Evolutionary conservation across 2,329 filamentous ascomycete species (phyloP), one percentile per base, ranked within the genome.

Genomic region (Sordariomycetes sp.): DNA sequence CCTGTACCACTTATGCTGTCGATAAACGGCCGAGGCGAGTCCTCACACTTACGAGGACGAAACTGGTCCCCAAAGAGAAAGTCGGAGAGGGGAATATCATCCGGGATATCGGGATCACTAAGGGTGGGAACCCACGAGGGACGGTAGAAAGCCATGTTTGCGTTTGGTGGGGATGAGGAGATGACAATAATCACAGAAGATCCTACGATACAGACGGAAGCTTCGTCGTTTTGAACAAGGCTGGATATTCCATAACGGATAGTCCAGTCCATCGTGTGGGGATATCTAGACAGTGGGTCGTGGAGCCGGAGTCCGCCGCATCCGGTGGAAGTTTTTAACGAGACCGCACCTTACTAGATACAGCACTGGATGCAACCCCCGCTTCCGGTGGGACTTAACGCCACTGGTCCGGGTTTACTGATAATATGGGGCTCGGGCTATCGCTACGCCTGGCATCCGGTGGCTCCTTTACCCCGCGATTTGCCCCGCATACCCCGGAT

Each of bases 51-150:
- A n/a, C 50, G 55, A 53, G 55, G 55, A 8, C 55, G 55, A 17
- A 52, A 53, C 32, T 39, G 39, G n/a, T 57, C 55, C 28, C 53
- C 24, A 24, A 57, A 57, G 32, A 57, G 48, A 42, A 57, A 57
- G 7, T 57, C 55, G 22, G 34, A 52, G 39, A 57, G 22, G 22
- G 55, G 45, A 24, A 57, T 20, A 39, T 57, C 50, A 57, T 57
- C 55, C 22, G 55, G 55, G 28, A 57, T 57, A 12, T 57, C 55
- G 55, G 50, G 48, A 10, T 57, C 55, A n/a, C 48, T 57, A 32
- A 57, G 28, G 28, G 22, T 53, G 32, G 55, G 55, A 52, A 50
- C 55, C 55, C 55, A 57, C 36, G 55, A 6, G 20, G 55, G 55
- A 28, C 28, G 48, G 36, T 57, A 39, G 34, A 57, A 57, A 25